phyloP scores from a whole-genome alignment of 257 asterid species.

The Solanum piurae region DNA sequence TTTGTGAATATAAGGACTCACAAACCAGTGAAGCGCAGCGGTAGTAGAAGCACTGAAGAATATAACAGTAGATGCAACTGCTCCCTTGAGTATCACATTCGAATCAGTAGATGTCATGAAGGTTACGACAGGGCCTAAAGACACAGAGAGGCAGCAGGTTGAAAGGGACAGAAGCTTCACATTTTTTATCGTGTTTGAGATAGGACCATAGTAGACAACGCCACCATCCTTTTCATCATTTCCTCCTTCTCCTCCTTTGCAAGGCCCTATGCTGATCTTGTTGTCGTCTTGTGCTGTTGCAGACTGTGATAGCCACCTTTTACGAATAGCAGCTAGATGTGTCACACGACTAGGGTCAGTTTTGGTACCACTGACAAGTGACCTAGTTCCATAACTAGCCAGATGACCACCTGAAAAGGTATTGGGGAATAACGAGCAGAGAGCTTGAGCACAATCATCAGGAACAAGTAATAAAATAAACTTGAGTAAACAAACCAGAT shows the following conservation, averaged over 20 bases:
- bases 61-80: conserved; percentile 76
- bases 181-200: conserved; percentile 75
- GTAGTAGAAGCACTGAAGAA: conserved; percentile 85
- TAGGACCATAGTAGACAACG: conserved; percentile 69
- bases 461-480: not conserved
- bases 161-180: conserved; percentile 95
- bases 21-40: conserved; percentile 89
- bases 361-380: conserved; percentile 3
- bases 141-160: conserved; percentile 87
- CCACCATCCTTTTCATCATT: conserved; percentile 39
- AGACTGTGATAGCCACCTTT: conserved; percentile 42
- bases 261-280: conserved; percentile 63
- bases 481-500: not conserved
- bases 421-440: not conserved
- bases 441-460: not conserved
- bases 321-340: conserved; percentile 19
- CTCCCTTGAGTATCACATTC: conserved; percentile 79
- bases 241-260: conserved; percentile 27
- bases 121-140: conserved; percentile 85
- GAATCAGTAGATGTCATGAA: conserved; percentile 82
- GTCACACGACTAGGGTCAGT: conserved; percentile 4
- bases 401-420: conserved; percentile 34
- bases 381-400: conserved; percentile 11
- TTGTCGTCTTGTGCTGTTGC: conserved; percentile 30
- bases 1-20: conserved; percentile 84